phyloP scores from a whole-genome alignment of 352 stramenopile species.

The Pythium myriotylum region DNA sequence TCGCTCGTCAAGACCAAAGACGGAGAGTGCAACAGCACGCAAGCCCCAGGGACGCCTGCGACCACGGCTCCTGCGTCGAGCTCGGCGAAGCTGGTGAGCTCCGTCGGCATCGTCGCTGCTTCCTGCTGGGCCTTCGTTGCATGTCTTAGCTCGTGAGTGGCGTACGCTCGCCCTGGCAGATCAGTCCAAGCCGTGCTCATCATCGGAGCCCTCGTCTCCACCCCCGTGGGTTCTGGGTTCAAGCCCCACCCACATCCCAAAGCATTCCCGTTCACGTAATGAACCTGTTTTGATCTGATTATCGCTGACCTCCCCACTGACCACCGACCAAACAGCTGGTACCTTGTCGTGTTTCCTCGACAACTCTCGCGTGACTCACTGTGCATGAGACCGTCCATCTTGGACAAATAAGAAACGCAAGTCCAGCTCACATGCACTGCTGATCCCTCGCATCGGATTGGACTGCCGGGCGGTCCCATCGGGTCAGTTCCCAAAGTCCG shows the following conservation, averaged over 20 bases:
- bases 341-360: neutral
- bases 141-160: too few relatives aligned
- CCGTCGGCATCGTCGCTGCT: neutral
- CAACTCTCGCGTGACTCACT: neutral
- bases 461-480: neutral
- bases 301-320: neutral
- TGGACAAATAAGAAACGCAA: constrained; percentile 1
- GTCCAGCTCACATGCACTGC: neutral
- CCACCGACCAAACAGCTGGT: neutral
- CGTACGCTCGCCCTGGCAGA: too few relatives aligned
- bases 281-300: neutral
- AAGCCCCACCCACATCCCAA: too few relatives aligned
- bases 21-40: constrained; percentile 7
- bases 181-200: too few relatives aligned
- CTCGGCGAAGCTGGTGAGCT: too few relatives aligned
- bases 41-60: neutral
- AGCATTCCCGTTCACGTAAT: neutral
- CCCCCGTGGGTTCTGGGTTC: neutral
- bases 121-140: too few relatives aligned
- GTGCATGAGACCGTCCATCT: neutral
- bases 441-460: too few relatives aligned
- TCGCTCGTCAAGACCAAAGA: constrained; percentile 19
- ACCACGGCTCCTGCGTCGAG: neutral
- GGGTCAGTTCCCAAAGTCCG: neutral
- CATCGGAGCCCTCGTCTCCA: neutral